Conservation (phyloP, 2,329 filamentous ascomycete genomes). For the Aspergillus sclerotialis region DNA sequence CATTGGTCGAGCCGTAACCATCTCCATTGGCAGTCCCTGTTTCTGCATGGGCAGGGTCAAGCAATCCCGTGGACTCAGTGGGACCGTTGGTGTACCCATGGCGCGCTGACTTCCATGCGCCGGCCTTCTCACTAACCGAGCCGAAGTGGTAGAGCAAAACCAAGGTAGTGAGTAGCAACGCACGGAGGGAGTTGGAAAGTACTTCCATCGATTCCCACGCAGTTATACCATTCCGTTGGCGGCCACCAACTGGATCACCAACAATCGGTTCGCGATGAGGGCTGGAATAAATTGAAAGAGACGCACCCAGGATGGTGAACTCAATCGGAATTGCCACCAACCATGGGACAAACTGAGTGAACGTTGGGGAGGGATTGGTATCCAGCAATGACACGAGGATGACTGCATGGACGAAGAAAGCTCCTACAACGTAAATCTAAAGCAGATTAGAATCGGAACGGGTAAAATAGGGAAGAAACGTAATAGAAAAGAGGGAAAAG, state of each 20-base stretch:
- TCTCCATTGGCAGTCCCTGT: slow-evolving; percentile 44
- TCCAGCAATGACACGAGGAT: slow-evolving; percentile 82
- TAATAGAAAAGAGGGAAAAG: too few relatives aligned
- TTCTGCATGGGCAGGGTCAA: slow-evolving; percentile 34
- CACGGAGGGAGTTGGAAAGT: slow-evolving; percentile 58
- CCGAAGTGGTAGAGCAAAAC: slow-evolving; percentile 52
- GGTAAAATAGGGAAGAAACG: too few relatives aligned
- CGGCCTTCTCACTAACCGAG: slow-evolving; percentile 38
- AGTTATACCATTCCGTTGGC: slow-evolving; percentile 34
- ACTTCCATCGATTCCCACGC: slow-evolving; percentile 36
- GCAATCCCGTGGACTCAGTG: slow-evolving; percentile 37
- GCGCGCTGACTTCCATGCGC: slow-evolving; percentile 25
- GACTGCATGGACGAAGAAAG: slow-evolving; percentile 80
- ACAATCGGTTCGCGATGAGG: slow-evolving; percentile 58
- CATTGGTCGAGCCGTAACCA: slow-evolving; percentile 45
- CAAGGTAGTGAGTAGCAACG: slow-evolving; percentile 59
- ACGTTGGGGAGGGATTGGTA: slow-evolving; percentile 70
- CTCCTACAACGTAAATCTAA: slow-evolving; percentile 77
- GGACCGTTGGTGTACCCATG: slow-evolving; percentile 26
- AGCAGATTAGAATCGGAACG: slow-evolving; percentile 7
- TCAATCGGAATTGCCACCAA: slow-evolving; percentile 65
- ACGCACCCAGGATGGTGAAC: slow-evolving; percentile 61
- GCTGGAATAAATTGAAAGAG: slow-evolving; percentile 60
- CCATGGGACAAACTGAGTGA: slow-evolving; percentile 78
- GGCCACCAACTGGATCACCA: slow-evolving; percentile 41